A percentile compares a stretch with the other conserved stretches of the same genome.
Conservation (phyloP, 129 eudicot species). For the Daucus carota region DNA sequence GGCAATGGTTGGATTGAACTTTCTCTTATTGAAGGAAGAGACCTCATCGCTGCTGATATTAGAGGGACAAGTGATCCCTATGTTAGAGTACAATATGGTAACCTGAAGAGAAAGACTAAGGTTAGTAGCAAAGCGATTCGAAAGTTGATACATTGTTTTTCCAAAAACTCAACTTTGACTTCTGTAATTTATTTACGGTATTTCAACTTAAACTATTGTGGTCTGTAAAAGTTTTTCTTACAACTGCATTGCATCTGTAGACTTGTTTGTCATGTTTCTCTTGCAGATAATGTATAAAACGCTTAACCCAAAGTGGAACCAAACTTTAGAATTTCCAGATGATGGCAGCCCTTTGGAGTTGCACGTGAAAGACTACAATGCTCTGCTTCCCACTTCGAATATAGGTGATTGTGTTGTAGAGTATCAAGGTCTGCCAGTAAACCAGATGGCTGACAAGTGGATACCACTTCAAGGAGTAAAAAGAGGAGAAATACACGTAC, state of each 20-base stretch:
- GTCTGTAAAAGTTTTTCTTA: neutral
- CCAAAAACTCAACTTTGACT: neutral
- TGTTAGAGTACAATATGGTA: slow-evolving; percentile 88
- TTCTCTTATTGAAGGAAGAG: slow-evolving; percentile 78
- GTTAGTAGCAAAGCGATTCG: slow-evolving; percentile 20
- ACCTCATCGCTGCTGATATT: slow-evolving; percentile 91
- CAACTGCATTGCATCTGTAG: neutral
- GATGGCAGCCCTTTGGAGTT: slow-evolving; percentile 71
- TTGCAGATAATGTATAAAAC: slow-evolving; percentile 74
- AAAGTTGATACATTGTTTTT: neutral
- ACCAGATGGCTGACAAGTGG: slow-evolving; percentile 80
- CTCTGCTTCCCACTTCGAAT: slow-evolving; percentile 69
- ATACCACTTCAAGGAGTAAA: slow-evolving; percentile 95
- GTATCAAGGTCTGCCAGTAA: slow-evolving; percentile 81
- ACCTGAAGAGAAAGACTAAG: slow-evolving; percentile 72
- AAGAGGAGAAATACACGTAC: slow-evolving; percentile 87
- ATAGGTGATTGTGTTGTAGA: slow-evolving; percentile 90
- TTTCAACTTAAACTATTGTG: neutral
- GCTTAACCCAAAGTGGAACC: slow-evolving; percentile 83
- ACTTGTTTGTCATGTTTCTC: neutral
- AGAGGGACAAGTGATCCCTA: slow-evolving; percentile 98
- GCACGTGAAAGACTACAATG: slow-evolving; percentile 84
- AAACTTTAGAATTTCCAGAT: slow-evolving; percentile 84
- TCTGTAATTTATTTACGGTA: neutral
- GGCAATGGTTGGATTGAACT: slow-evolving; percentile 77